Conservation (phyloP, 1,284 basidiomycete genomes). For the Wolfiporia cocos region DNA sequence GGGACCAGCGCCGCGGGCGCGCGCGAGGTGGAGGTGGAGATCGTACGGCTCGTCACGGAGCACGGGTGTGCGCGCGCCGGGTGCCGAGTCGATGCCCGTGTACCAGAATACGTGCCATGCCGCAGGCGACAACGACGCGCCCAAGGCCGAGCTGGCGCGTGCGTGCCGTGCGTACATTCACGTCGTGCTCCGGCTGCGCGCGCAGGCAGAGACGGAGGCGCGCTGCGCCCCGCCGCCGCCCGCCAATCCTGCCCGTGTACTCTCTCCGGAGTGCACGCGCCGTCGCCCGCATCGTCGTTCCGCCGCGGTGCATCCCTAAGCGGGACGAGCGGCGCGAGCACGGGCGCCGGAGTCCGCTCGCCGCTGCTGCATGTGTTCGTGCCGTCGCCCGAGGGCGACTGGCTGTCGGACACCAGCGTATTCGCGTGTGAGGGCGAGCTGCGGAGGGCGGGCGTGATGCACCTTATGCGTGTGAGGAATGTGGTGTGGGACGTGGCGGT, state of each 20-base stretch:
- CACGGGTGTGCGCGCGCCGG: neutral
- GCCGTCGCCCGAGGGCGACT: conserved; percentile 74
- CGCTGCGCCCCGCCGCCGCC: conserved; percentile 11
- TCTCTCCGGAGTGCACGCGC: conserved; percentile 27
- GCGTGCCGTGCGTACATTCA: conserved; percentile 59
- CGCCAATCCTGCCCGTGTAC: conserved; percentile 6
- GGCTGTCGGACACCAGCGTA: conserved; percentile 74
- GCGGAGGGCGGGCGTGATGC: conserved; percentile 52
- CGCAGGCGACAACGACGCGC: conserved; percentile 25
- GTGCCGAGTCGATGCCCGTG: conserved; percentile 62
- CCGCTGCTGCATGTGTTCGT: conserved; percentile 75
- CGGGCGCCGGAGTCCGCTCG: conserved; percentile 46
- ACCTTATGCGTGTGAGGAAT: conserved; percentile 63
- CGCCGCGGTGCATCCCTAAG: conserved; percentile 25
- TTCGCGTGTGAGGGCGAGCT: conserved; percentile 75
- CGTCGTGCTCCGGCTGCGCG: conserved; percentile 65
- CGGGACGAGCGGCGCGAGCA: conserved; percentile 4
- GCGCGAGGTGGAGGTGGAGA: conserved; percentile 1
- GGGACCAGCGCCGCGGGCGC: conserved; percentile 7
- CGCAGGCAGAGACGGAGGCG: conserved; percentile 58
- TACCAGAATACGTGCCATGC: conserved; percentile 64
- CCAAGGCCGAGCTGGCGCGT: conserved; percentile 37
- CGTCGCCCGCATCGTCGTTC: conserved; percentile 52
- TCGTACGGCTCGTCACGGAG: neutral
- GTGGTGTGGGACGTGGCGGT: conserved; percentile 80